Conservation (phyloP, 495 filamentous ascomycete species). For the Aspergillus conjunctus region DNA sequence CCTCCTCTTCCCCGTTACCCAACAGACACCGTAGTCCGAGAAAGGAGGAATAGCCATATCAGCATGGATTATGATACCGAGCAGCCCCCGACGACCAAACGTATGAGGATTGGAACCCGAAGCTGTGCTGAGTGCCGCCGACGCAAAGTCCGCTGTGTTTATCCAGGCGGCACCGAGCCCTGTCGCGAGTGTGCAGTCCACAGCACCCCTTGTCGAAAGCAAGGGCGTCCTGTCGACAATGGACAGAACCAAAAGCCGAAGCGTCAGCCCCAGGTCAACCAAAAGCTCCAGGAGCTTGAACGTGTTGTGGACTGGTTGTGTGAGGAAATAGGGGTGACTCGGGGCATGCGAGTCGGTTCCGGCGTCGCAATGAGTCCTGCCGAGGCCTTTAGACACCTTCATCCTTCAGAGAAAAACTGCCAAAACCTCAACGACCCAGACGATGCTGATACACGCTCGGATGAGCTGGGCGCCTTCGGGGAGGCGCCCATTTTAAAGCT, state of each 20-base stretch:
- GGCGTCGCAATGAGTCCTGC: not conserved
- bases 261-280: not conserved
- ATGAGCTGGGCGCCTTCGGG: not conserved
- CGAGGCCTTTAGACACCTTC: not conserved
- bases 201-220: not conserved
- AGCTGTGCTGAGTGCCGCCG: conserved; percentile 4
- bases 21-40: too few species aligned
- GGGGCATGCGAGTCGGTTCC: not conserved
- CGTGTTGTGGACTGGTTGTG: not conserved
- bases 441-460: not conserved
- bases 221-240: not conserved
- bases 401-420: not conserved
- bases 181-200: not conserved
- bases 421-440: not conserved
- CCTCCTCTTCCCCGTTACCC: too few species aligned
- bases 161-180: not conserved
- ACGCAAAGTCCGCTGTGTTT: conserved; percentile 2
- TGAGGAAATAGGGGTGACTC: not conserved
- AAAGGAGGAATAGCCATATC: too few species aligned
- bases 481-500: not conserved
- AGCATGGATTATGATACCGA: too few species aligned
- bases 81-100: too few species aligned
- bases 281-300: not conserved
- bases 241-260: not conserved
- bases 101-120: not conserved